Evolutionary conservation across 768 basidiomycete genomes (phyloP).

Genomic region (Porphyrellus cyaneotinctus): DNA sequence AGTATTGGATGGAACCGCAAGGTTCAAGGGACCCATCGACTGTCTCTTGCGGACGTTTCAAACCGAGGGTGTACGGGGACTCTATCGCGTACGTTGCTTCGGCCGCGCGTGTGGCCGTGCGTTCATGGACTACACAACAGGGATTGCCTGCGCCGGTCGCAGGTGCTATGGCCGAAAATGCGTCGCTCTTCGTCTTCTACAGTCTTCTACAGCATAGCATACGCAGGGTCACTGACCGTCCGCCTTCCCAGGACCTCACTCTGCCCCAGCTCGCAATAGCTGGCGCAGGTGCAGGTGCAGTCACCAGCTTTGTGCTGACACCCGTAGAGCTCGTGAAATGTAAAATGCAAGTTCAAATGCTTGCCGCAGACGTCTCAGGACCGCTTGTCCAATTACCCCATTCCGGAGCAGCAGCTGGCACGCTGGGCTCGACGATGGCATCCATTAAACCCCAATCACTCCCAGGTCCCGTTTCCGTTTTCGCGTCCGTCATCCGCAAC

Average conservation of each 20-base stretch:
- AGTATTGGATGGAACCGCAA: constrained; percentile 61
- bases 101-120: background rate
- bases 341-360: constrained; percentile 96
- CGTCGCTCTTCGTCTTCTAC: constrained; percentile 82
- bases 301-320: constrained; percentile 85
- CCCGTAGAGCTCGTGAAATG: constrained; percentile 95
- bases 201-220: constrained; percentile 66
- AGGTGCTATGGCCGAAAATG: constrained; percentile 92
- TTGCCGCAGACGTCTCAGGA: constrained; percentile 35
- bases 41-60: constrained; percentile 78
- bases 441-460: constrained; percentile 32
- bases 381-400: constrained; percentile 10
- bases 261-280: constrained; percentile 72
- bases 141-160: constrained; percentile 88
- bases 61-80: constrained; percentile 76
- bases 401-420: constrained; percentile 16
- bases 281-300: constrained; percentile 81
- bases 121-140: constrained; percentile 36
- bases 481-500: constrained; percentile 56
- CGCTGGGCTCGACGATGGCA: constrained; percentile 1
- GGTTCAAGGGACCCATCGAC: constrained; percentile 84
- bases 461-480: constrained; percentile 71
- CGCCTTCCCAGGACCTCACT: constrained; percentile 42
- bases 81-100: constrained; percentile 70
- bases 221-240: constrained; percentile 38